Percentiles rank a stretch among this genome's conserved stretches.
Conservation (phyloP, 1,139 yeast species). For the Yamadazyma triangularis region DNA sequence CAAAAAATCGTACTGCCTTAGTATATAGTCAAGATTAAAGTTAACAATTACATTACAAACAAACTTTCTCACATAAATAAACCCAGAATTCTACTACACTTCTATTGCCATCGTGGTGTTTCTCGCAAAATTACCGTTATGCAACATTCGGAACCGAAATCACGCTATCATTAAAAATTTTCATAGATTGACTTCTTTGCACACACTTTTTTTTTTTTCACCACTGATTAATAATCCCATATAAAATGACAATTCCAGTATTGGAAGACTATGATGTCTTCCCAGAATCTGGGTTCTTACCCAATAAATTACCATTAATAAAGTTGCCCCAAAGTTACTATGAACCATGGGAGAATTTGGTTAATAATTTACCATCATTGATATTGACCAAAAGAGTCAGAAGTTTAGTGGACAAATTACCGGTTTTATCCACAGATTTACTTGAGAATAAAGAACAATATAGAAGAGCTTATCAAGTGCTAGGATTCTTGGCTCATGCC, state of each 20-base stretch:
- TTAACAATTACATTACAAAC: no score
- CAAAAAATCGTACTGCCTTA: no score
- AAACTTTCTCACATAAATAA: no score
- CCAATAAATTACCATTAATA: conserved; percentile 59
- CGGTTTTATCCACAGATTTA: conserved; percentile 43
- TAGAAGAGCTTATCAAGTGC: conserved; percentile 75
- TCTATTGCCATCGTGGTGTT: no score
- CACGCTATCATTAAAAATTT: no score
- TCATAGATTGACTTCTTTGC: no score
- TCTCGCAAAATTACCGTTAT: no score
- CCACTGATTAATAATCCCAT: no score
- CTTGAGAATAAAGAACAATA: conserved; percentile 47
- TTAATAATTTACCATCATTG: conserved; percentile 63
- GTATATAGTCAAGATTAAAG: no score
- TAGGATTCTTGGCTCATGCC: conserved; percentile 80
- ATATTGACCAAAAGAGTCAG: conserved; percentile 64
- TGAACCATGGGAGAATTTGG: conserved; percentile 75
- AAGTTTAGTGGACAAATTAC: conserved; percentile 53
- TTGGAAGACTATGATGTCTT: conserved; percentile 67
- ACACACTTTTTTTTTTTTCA: no score
- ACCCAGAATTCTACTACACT: no score
- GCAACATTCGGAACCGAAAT: no score
- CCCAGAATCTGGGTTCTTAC: conserved; percentile 71
- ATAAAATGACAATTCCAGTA: neutral
- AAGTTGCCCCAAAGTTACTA: conserved; percentile 60